Base-by-base conservation (phyloP, 805 yeast genomes). In the Maudiozyma barnettii region DNA sequence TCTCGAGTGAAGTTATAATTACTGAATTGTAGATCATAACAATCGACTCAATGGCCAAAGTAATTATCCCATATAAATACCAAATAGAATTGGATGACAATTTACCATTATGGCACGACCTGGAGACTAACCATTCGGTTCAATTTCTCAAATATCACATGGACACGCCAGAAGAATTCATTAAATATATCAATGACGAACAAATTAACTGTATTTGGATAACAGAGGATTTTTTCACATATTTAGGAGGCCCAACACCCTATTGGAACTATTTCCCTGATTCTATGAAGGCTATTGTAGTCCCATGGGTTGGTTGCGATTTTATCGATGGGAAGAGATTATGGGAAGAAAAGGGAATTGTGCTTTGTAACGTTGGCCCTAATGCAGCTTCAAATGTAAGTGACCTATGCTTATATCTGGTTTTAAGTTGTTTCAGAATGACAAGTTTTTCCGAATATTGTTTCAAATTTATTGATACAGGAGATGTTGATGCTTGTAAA, bases 361-460 rank as follows among this genome's bases (percentile, higher is more conserved):
- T 66, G 7, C 68, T 85, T 50, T 77, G 84, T 50, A 82, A 85
- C 57, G 80, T 79, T 47, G 76, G 85, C 49, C 66, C 75, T 10
- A 67, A 71, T 37, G 79, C 83, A 0, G 77, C 84, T 1, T 77
- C 71, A 38, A 82, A 84, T 14, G 95, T 85, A 23, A 84, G 90
- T 3, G 95, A 85, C 52, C 66, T 81, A 49, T 91, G 82, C 3
- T 65, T 83, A 41, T 74, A 68, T 56, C 71, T 81, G 53, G 67
- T 84, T 0, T 60, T 84, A 48, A 72, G 78, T 36, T 73, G 79
- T 20, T 82, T 81, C 67, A 71, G 93, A 52, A 72, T 73, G 61
- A 77, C 78, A 49, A 61, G 72, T 1, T 62, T 72, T 41, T 76
- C 77, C 59, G 77, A 75, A 49, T 57, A 60, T 2, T 58, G 65